Evolutionary conservation across 2,329 filamentous ascomycete species (phyloP), one percentile per base, ranked within the genome.

Genomic region (Camillea tinctor): DNA sequence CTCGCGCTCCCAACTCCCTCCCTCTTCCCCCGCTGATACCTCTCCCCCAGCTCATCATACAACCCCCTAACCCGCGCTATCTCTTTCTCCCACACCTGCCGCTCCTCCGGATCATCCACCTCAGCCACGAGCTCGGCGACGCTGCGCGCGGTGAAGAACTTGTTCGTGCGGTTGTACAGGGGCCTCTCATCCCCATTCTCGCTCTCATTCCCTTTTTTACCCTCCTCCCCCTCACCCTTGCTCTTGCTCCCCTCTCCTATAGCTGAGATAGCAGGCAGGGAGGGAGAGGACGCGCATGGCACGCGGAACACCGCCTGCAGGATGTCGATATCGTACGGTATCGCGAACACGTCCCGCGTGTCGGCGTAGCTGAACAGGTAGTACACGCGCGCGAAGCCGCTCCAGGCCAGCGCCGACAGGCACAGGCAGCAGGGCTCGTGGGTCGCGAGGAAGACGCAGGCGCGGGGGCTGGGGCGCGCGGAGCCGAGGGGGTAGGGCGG

Each of bases 331-430:
- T 86, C 84, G 68, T 85, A 79, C 1, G 83, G 83, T 58, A 85
- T 85, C 2, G 72, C 69, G 65, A 86, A 85, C 5, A 84, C 66
- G 63, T 86, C 82, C 48, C 83, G 74, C 55, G 80, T 85, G 68
- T 86, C 83, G 69, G 85, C 80, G 67, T 86, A 84, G 0, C 83
- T 85, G 70, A 86, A 86, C 53, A 86, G 73, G 66, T 84, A 84
- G 69, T 84, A 85, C 58, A 86, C 75, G 69, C 82, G 79, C 60
- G 75, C 76, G 72, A 86, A 86, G 1, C 84, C 83, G 9, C 80
- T 79, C 83, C 83, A 86, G 2, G 83, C 77, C 62, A 86, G 85
- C 15, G 80, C 84, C 64, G 80, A 84, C 9, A 86, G 73, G 60
- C 84, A 86, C 2, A 86, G 75, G 50, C 80, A 84, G 74, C 84